A percentile compares a stretch with the other conserved stretches of the same genome.
phyloP scores from a whole-genome alignment of 805 yeast genomes.

The Lachancea quebecensis region DNA sequence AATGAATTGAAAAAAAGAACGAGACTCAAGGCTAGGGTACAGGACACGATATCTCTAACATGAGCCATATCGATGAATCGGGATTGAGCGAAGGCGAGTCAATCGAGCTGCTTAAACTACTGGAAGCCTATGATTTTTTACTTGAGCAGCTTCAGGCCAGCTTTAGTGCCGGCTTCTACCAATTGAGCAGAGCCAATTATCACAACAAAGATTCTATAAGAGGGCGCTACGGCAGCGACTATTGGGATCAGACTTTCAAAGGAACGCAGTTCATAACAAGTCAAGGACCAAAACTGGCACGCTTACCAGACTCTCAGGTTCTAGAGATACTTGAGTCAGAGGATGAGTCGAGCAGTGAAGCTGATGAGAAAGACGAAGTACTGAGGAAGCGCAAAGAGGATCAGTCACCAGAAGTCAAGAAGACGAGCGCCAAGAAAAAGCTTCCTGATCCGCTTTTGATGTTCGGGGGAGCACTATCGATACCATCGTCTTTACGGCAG shows the following conservation, averaged over 20 bases:
- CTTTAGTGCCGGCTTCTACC: slow-evolving; percentile 21
- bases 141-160: slow-evolving; percentile 25
- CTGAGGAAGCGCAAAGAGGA: background rate
- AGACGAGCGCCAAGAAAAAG: background rate
- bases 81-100: slow-evolving; percentile 3
- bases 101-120: slow-evolving; percentile 14
- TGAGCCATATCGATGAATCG: background rate
- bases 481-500: slow-evolving; percentile 23
- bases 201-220: slow-evolving; percentile 27
- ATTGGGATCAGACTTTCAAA: slow-evolving; percentile 27
- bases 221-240: slow-evolving; percentile 29
- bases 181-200: slow-evolving; percentile 28
- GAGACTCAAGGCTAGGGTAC: too few species aligned
- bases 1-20: too few species aligned
- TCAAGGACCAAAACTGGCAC: background rate
- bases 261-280: slow-evolving; percentile 17
- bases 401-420: background rate
- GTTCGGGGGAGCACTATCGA: slow-evolving; percentile 28
- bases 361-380: slow-evolving; percentile 4
- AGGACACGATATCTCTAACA: background rate
- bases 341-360: background rate
- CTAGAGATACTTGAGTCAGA: slow-evolving; percentile 1
- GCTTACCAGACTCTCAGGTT: background rate
- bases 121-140: slow-evolving; percentile 21
- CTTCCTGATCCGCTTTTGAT: slow-evolving; percentile 23